phyloP scores from a whole-genome alignment of 768 basidiomycete genomes.

The Podaxis carcinomalis region DNA sequence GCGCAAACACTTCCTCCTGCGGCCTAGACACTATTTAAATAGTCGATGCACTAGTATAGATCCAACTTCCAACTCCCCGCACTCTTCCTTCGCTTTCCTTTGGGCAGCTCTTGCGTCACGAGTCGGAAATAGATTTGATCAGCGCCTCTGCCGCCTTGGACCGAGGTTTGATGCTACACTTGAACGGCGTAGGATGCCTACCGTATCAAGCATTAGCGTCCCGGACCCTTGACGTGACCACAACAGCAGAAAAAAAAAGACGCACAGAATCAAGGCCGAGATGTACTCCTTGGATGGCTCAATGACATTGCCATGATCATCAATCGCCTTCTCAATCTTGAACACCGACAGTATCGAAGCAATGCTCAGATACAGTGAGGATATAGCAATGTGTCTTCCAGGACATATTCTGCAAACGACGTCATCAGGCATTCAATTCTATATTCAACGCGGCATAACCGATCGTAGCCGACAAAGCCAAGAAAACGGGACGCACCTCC shows the following conservation, averaged over 20 bases:
- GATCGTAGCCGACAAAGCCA: background rate
- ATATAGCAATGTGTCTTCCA: constrained; percentile 17
- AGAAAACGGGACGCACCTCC: constrained; percentile 11
- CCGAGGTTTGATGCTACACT: constrained; percentile 23
- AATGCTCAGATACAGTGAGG: constrained; percentile 17
- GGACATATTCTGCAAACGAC: constrained; percentile 16
- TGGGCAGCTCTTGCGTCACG: background rate
- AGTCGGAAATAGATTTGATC: constrained; percentile 8
- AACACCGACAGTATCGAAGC: constrained; percentile 17
- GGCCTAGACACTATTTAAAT: background rate
- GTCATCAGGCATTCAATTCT: background rate
- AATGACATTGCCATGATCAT: constrained; percentile 21
- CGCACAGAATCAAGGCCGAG: constrained; percentile 24
- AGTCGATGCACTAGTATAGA: background rate
- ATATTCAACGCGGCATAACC: background rate
- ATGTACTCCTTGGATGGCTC: constrained; percentile 22
- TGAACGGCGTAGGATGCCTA: constrained; percentile 22
- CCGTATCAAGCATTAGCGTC: background rate
- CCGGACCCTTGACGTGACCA: background rate
- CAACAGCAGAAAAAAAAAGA: background rate
- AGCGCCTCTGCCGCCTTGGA: constrained; percentile 18
- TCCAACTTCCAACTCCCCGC: background rate
- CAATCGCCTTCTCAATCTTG: constrained; percentile 20
- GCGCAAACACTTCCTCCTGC: too few relatives aligned
- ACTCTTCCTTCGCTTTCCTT: background rate